phyloP scores from a whole-genome alignment of 2,329 filamentous ascomycete species.

The Akanthomyces uredinophilus region DNA sequence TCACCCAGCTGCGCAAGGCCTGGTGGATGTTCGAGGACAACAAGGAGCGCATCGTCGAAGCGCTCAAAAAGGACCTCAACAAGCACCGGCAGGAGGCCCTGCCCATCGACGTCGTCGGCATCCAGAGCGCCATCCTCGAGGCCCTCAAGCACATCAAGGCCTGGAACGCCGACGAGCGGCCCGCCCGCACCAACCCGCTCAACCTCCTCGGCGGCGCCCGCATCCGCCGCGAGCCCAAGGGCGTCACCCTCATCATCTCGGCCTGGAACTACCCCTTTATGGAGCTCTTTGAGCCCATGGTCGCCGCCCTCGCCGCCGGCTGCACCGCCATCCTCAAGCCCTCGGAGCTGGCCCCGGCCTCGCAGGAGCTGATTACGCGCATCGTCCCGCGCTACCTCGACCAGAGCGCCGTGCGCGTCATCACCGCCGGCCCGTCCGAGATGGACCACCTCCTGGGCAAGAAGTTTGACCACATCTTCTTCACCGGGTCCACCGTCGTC shows the following conservation, averaged over 20 bases:
- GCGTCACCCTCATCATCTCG: conserved; percentile 39
- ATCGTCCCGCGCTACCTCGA: conserved; percentile 40
- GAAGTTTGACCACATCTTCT: conserved; percentile 42
- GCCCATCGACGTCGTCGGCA: conserved; percentile 25
- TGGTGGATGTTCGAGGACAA: conserved; percentile 39
- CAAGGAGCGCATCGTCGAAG: conserved; percentile 27
- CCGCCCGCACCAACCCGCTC: conserved; percentile 24
- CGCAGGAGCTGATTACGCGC: conserved; percentile 33
- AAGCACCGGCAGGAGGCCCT: conserved; percentile 30
- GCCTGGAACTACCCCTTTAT: conserved; percentile 43
- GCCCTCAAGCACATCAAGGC: conserved; percentile 34
- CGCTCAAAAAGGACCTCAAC: conserved; percentile 31
- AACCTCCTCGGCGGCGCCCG: conserved; percentile 27
- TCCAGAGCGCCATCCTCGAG: conserved; percentile 32
- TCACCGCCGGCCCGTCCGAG: conserved; percentile 33
- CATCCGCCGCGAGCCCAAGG: conserved; percentile 38
- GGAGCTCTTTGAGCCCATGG: conserved; percentile 32
- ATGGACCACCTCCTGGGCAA: conserved; percentile 32
- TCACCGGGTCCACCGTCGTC: conserved; percentile 36
- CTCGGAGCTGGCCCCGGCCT: conserved; percentile 32
- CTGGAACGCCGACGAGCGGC: conserved; percentile 34
- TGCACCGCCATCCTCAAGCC: conserved; percentile 39
- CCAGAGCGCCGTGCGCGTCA: conserved; percentile 28
- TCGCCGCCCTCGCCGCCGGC: conserved; percentile 40
- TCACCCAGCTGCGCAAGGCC: conserved; percentile 35